phyloP scores from a whole-genome alignment of 352 stramenopile species.

The Sclerospora graminicola region DNA sequence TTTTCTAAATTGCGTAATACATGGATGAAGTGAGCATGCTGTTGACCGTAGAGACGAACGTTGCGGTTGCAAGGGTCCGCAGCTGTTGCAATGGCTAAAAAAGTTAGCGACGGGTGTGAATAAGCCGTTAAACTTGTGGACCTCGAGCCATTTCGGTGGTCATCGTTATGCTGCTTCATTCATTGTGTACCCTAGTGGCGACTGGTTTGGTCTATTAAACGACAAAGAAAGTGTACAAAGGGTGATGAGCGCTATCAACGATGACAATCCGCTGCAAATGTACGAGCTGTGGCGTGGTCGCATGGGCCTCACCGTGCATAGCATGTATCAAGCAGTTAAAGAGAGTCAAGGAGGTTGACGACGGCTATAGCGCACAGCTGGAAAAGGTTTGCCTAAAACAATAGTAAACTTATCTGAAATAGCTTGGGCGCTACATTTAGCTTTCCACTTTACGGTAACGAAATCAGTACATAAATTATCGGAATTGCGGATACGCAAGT shows the following conservation, averaged over 20 bases:
- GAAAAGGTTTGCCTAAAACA: too few relatives aligned
- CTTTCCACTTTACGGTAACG: too few relatives aligned
- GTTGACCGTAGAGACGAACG: slow-evolving; percentile 39
- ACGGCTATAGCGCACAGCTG: too few relatives aligned
- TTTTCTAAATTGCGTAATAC: not conserved
- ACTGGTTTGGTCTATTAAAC: slow-evolving; percentile 74
- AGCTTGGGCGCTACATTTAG: too few relatives aligned
- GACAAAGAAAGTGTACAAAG: slow-evolving; percentile 30
- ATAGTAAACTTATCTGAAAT: too few relatives aligned
- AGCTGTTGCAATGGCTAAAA: slow-evolving; percentile 55
- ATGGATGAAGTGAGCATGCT: slow-evolving; percentile 1
- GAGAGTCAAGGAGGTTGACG: too few relatives aligned
- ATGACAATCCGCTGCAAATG: slow-evolving; percentile 33
- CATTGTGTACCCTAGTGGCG: slow-evolving; percentile 60
- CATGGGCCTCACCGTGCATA: slow-evolving; percentile 34
- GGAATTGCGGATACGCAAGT: too few relatives aligned
- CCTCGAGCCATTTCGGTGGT: slow-evolving; percentile 60
- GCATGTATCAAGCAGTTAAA: slow-evolving; percentile 41
- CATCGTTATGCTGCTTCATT: slow-evolving; percentile 63
- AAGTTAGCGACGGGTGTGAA: slow-evolving; percentile 17
- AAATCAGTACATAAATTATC: too few relatives aligned
- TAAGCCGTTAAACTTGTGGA: slow-evolving; percentile 43
- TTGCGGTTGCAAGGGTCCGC: slow-evolving; percentile 59
- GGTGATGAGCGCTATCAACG: slow-evolving; percentile 32
- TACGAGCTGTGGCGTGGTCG: slow-evolving; percentile 54